Conservation (phyloP, 768 basidiomycete genomes). For the Collybia nuda region DNA sequence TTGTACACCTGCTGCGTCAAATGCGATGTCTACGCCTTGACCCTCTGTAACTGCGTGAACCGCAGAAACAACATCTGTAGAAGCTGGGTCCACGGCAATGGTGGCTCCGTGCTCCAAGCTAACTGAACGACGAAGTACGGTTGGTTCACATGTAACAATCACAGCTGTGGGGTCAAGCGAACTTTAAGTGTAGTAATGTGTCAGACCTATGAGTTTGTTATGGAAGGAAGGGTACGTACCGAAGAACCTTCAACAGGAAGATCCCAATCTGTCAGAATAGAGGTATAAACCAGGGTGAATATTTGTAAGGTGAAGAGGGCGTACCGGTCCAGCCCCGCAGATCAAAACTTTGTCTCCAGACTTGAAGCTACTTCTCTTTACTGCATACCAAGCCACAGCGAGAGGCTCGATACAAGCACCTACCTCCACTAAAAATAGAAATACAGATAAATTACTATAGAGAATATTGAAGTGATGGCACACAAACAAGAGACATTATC, state of each 20-base stretch:
- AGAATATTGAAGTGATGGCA: not conserved
- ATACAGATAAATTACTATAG: no score
- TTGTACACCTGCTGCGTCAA: conserved; percentile 48
- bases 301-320: conserved; percentile 10
- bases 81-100: conserved; percentile 33
- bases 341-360: conserved; percentile 36
- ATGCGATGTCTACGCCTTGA: conserved; percentile 41
- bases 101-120: conserved; percentile 37
- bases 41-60: conserved; percentile 25
- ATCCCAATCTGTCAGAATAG: conserved; percentile 32
- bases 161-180: conserved; percentile 22
- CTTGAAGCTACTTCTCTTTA: conserved; percentile 35
- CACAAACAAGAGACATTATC: conserved; percentile 30
- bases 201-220: no score
- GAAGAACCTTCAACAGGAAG: conserved; percentile 37
- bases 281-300: not conserved
- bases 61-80: conserved; percentile 21
- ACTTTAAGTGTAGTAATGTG: conserved; percentile 11
- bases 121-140: conserved; percentile 32
- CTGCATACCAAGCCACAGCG: conserved; percentile 40
- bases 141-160: conserved; percentile 42
- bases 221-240: conserved; percentile 12
- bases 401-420: conserved; percentile 46
- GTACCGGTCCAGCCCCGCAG: conserved; percentile 44
- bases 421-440: conserved; percentile 38